Base-by-base conservation (phyloP, 805 yeast species). In the Teunomyces atbi region DNA sequence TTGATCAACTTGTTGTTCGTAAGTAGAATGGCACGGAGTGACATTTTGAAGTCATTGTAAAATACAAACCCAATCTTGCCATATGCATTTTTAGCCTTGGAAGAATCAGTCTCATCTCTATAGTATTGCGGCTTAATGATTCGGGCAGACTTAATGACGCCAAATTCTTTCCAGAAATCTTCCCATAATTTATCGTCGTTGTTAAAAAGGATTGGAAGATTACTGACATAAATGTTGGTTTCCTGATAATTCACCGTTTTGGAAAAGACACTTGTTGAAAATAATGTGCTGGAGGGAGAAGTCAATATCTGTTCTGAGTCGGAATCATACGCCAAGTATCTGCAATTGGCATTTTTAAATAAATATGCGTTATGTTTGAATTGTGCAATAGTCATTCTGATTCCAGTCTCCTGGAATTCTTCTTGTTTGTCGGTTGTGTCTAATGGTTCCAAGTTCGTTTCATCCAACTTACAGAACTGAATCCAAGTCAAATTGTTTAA, bases 171-270 rank as follows among this genome's bases (percentile, higher is more conserved):
- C 75, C 76, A 71, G 53, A 71, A 71, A 23, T 44, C 26, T 33
- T 57, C 64, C 76, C 76, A 71, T 21, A 62, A 49, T 21, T 55
- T 61, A 52, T 78, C 82, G 16, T 76, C 69, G 60, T 86, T 89
- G 43, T 68, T 71, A 60, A 83, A 78, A 3, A 69, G 52, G 10
- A 72, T 53, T 5, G 87, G 84, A 33, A 87, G 64, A 57, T 82
- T 81, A 49, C 82, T 84, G 29, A 87, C 82, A 59, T 86, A 87
- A 38, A 87, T 71, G 62, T 87, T 87, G 4, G 89, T 81, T 54
- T 84, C 89, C 59, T 83, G 89, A 53, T 64, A 71, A 49, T 70
- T 68, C 27, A 58, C 50, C 30, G 49, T 44, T 46, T 61, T 61
- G 30, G 57, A 44, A 43, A 62, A 65, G 2, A 40, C n/a, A 4